Percentiles rank a stretch among this genome's conserved stretches.
Evolutionary conservation across 805 yeast genomes (phyloP).

Genomic region (Candida loeiensis): DNA sequence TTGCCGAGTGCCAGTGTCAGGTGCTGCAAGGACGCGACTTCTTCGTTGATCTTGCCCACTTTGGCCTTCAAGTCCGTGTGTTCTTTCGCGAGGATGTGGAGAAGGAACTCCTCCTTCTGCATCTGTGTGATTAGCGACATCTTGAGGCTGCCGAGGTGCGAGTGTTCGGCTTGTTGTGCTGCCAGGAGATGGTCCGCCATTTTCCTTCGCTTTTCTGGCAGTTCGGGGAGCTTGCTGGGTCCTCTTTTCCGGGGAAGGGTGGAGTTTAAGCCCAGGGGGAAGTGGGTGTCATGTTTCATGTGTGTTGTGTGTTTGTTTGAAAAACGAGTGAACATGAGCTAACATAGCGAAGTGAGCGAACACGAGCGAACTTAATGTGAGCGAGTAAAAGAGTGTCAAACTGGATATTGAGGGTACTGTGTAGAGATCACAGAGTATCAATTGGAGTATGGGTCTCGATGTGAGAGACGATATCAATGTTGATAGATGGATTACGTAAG

Average conservation of each 20-base stretch:
- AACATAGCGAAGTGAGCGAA: no score
- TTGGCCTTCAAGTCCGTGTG: constrained; percentile 8
- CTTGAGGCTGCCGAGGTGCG: constrained; percentile 9
- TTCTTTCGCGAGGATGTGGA: constrained; percentile 11
- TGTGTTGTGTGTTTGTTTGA: background rate
- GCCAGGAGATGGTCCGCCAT: background rate
- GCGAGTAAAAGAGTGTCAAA: no score
- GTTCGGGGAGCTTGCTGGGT: constrained; percentile 2
- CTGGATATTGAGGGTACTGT: no score
- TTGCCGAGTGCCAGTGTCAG: background rate
- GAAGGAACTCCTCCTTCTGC: constrained; percentile 16
- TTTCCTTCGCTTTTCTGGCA: constrained; percentile 6
- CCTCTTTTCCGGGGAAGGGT: constrained; percentile 8
- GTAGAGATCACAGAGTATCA: no score
- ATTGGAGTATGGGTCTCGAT: no score
- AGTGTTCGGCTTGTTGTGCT: constrained; percentile 9
- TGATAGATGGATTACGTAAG: no score
- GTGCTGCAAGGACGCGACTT: constrained; percentile 3
- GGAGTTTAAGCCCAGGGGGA: constrained; percentile 5
- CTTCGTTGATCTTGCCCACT: constrained; percentile 5
- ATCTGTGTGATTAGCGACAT: constrained; percentile 14
- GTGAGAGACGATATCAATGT: no score
- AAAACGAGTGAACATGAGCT: no score
- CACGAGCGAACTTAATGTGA: no score
- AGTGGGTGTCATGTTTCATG: constrained; percentile 2